Conservation (phyloP, 2,329 filamentous ascomycete species). For the Trichophaea hybrida region DNA sequence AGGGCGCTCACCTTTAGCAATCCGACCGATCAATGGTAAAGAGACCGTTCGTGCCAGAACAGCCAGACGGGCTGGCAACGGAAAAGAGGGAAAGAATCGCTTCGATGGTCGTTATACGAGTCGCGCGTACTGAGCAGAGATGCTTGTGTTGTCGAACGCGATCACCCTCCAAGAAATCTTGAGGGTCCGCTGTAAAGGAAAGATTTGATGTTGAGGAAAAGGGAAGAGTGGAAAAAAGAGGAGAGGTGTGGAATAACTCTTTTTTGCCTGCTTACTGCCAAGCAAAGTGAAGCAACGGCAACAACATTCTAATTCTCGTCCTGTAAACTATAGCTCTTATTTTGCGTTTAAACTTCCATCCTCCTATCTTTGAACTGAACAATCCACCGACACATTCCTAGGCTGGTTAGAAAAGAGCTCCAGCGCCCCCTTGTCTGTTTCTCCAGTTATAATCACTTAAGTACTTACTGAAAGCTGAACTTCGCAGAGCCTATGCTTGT, state of each 20-base stretch:
- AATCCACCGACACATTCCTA: no score
- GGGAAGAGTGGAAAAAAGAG: conserved; percentile 1
- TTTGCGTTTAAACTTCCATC: neutral
- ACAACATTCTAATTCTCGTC: neutral
- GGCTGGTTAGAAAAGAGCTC: no score
- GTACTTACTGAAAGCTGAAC: no score
- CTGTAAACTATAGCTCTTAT: neutral
- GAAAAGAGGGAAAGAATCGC: conserved; percentile 23
- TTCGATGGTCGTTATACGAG: conserved; percentile 18
- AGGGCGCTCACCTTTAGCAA: neutral
- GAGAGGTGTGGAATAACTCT: neutral
- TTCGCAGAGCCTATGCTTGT: no score
- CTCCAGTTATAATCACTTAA: no score
- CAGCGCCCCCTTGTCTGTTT: no score
- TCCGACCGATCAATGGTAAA: conserved; percentile 4
- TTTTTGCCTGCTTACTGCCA: neutral
- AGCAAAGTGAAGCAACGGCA: neutral
- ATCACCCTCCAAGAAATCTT: conserved; percentile 23
- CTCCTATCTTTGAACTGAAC: neutral
- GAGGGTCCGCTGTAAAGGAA: conserved; percentile 22
- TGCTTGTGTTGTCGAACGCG: conserved; percentile 20
- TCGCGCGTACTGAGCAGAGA: conserved; percentile 21
- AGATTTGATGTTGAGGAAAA: neutral
- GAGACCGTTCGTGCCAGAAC: conserved; percentile 22
- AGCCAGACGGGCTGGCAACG: conserved; percentile 25